phyloP scores from a whole-genome alignment of 495 filamentous ascomycete species.

The Aspergillus hancockii region DNA sequence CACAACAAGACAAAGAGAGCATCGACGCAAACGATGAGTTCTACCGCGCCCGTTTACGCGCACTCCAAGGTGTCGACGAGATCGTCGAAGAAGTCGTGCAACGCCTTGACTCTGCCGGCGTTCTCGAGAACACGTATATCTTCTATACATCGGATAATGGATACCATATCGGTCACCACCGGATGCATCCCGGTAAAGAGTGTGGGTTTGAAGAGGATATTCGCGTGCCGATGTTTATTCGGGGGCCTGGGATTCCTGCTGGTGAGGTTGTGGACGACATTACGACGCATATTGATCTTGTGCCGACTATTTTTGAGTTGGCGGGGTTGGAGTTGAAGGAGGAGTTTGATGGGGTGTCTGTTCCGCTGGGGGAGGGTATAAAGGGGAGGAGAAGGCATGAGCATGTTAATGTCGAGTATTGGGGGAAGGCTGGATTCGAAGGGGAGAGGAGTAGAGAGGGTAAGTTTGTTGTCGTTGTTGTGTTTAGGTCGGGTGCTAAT shows the following conservation, averaged over 20 bases:
- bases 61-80: conserved; percentile 64
- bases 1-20: conserved; percentile 45
- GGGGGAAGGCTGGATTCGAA: conserved; percentile 51
- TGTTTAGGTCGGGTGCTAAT: not conserved
- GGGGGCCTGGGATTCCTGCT: conserved; percentile 52
- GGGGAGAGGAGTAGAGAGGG: conserved; percentile 24
- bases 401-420: conserved; percentile 59
- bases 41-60: conserved; percentile 55
- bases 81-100: conserved; percentile 54
- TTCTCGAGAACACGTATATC: conserved; percentile 64
- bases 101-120: conserved; percentile 40
- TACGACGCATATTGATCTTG: conserved; percentile 63
- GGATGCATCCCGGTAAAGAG: conserved; percentile 64
- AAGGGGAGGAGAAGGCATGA: conserved; percentile 36
- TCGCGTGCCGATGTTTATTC: conserved; percentile 57
- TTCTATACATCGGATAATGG: conserved; percentile 69
- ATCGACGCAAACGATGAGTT: conserved; percentile 63
- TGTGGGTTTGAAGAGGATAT: conserved; percentile 68
- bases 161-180: conserved; percentile 67
- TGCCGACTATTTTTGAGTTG: conserved; percentile 56
- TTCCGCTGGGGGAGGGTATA: conserved; percentile 46
- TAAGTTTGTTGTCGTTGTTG: conserved; percentile 1
- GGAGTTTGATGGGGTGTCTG: conserved; percentile 54
- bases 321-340: conserved; percentile 37
- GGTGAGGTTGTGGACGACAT: conserved; percentile 43